Evolutionary conservation across 176 grass and related monocot species (phyloP).

Genomic region (Chloris gayana): DNA sequence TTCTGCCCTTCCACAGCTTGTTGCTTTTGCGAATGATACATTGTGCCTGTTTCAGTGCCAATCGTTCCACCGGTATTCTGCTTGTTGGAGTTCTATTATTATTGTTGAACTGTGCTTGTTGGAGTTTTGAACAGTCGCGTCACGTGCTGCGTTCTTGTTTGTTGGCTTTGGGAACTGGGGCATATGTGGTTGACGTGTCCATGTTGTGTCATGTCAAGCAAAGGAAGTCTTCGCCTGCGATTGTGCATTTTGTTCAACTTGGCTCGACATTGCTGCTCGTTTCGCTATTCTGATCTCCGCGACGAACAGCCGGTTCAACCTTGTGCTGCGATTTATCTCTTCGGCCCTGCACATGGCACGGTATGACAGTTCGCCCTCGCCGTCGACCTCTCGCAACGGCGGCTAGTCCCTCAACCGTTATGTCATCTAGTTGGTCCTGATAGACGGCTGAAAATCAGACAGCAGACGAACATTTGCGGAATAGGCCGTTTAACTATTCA

Average conservation of each 20-base stretch:
- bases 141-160: not conserved
- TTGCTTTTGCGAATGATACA: not conserved
- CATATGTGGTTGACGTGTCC: not conserved
- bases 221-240: not conserved
- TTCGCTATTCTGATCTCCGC: not conserved
- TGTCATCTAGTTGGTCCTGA: not conserved
- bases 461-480: no score
- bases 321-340: not conserved
- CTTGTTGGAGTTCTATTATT: not conserved
- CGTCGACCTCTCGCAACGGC: no score
- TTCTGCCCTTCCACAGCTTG: not conserved
- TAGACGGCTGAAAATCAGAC: not conserved
- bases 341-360: not conserved
- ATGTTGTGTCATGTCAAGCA: not conserved
- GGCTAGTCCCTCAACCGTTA: not conserved
- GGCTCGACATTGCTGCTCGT: not conserved
- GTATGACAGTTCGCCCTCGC: not conserved
- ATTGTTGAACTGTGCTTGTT: no score
- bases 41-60: not conserved
- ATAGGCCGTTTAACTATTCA: no score
- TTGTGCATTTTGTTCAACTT: no score
- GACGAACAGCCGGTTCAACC: not conserved
- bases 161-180: not conserved
- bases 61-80: not conserved
- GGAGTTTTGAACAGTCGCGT: not conserved